These are phyloP conservation scores for Solanum ossicruentum DNA, from an alignment of 257 asterid genomes.

Conservation along the genomic window DNA sequence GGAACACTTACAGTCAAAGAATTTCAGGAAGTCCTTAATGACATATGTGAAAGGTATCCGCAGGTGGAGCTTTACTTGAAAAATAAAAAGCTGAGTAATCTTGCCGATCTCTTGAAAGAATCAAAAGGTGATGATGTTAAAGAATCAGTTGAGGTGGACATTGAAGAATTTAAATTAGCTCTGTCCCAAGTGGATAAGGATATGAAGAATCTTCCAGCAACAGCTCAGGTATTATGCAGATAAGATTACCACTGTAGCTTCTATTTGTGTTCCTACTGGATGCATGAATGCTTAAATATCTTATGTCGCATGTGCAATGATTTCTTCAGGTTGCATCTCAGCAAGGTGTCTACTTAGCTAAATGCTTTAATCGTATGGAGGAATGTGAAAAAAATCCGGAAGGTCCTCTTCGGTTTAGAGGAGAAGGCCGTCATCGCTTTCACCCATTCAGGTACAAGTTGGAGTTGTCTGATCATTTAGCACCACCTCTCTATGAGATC, in stretches of 20 bases:
- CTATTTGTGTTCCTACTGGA: neutral
- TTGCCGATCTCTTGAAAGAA: conserved; percentile 62
- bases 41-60: conserved; percentile 86
- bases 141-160: conserved; percentile 61
- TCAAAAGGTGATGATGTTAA: conserved; percentile 42
- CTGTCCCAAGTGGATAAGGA: conserved; percentile 84
- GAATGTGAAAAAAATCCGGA: conserved; percentile 72
- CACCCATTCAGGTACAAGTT: conserved; percentile 71
- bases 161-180: conserved; percentile 75
- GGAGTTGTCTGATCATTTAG: neutral
- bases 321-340: conserved; percentile 82
- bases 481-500: neutral
- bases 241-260: neutral
- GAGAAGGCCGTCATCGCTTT: conserved; percentile 93
- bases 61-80: conserved; percentile 73
- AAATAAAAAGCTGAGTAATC: conserved; percentile 35
- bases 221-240: conserved; percentile 65
- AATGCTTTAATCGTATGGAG: conserved; percentile 93
- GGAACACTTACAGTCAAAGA: conserved; percentile 83
- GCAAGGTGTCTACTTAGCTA: conserved; percentile 89
- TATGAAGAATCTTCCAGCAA: conserved; percentile 96
- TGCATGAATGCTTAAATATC: neutral
- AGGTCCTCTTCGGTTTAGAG: conserved; percentile 91
- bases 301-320: neutral
- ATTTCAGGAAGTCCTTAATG: conserved; percentile 73